These are phyloP conservation scores for Nephelium lappaceum DNA, from an alignment of 345 rosid species.

Conservation along the genomic window DNA sequence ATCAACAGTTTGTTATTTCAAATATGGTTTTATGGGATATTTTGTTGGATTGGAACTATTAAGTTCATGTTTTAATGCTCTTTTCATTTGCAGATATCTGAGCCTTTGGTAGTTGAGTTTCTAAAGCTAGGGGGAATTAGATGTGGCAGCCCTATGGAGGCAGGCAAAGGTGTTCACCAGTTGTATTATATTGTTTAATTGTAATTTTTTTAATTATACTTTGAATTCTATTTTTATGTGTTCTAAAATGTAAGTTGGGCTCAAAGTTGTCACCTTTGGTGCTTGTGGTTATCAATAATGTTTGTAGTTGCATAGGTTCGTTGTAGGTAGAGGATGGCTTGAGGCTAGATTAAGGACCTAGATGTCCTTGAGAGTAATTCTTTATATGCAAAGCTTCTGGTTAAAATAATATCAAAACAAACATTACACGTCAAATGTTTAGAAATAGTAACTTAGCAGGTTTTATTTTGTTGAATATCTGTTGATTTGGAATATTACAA, in stretches of 20 bases:
- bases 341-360: conserved; percentile 4
- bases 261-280: not conserved
- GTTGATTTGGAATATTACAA: conserved; percentile 7
- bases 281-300: not conserved
- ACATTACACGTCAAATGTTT: not conserved
- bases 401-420: not conserved
- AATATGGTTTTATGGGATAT: too few relatives aligned
- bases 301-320: not conserved
- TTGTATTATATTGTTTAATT: not conserved
- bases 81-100: conserved; percentile 41
- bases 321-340: not conserved
- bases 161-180: conserved; percentile 55
- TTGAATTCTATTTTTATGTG: not conserved
- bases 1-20: too few relatives aligned
- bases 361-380: not conserved
- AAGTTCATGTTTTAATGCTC: not conserved
- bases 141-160: conserved; percentile 56
- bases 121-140: conserved; percentile 55
- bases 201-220: not conserved
- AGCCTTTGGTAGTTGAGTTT: conserved; percentile 53
- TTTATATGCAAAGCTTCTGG: not conserved
- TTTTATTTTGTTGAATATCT: conserved; percentile 4
- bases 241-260: conserved; percentile 2
- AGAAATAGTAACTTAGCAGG: not conserved
- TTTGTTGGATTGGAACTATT: not conserved